Evolutionary conservation across 371 early-diverging fungal genomes (phyloP).

Genomic region (Mortierella sp.): DNA sequence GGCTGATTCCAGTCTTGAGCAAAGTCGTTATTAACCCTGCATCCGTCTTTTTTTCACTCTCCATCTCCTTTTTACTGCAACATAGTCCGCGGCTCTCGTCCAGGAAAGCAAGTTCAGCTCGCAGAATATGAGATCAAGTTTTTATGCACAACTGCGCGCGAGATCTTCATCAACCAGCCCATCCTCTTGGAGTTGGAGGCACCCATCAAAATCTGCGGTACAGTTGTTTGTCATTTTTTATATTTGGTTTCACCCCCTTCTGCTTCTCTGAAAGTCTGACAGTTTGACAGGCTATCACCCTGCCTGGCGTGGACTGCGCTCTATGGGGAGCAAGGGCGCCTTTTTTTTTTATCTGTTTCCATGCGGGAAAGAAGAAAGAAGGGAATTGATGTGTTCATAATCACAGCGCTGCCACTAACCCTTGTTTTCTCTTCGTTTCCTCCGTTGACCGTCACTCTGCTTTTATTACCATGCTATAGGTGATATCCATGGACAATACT

Average conservation of each 20-base stretch:
- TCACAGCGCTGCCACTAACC: neutral
- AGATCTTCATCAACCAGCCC: slow-evolving; percentile 94
- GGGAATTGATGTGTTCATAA: neutral
- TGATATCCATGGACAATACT: slow-evolving; percentile 96
- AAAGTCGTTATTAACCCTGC: neutral
- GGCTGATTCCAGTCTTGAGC: too few relatives aligned
- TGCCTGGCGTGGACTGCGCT: neutral
- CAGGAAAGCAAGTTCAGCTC: slow-evolving; percentile 89
- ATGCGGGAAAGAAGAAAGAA: slow-evolving; percentile 7
- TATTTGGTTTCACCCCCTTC: neutral
- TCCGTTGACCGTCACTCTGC: neutral
- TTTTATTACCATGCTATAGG: slow-evolving; percentile 14
- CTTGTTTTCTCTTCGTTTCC: neutral
- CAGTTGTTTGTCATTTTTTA: slow-evolving; percentile 3
- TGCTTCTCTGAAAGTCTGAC: neutral
- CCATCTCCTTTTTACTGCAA: neutral
- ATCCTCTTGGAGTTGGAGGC: slow-evolving; percentile 94
- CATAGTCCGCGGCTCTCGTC: slow-evolving; percentile 91
- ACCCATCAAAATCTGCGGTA: slow-evolving; percentile 95
- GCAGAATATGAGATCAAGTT: slow-evolving; percentile 89
- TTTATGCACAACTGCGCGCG: slow-evolving; percentile 90
- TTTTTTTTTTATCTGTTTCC: neutral
- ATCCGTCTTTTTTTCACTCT: neutral
- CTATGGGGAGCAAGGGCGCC: neutral
- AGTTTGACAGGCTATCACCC: neutral